A percentile compares a stretch with the other conserved stretches of the same genome.
These are phyloP conservation scores for Fusarium sp. DNA, from an alignment of 2,329 filamentous ascomycete genomes.

Conservation along the genomic window DNA sequence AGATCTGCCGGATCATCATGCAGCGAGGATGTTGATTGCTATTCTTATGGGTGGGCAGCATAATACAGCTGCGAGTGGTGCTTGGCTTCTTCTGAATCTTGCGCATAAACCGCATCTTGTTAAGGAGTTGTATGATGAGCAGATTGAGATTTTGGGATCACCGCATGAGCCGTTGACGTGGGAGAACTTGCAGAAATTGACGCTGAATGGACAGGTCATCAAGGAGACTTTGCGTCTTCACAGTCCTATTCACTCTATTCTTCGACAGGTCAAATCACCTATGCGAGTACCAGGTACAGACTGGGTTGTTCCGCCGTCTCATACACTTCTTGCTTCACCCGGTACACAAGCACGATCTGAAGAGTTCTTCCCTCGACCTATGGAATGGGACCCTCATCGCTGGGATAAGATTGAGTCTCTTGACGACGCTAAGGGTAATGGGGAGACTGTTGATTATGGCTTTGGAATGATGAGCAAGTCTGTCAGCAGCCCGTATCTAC, in stretches of 20 bases:
- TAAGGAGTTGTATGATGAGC: conserved; percentile 85
- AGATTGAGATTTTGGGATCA: conserved; percentile 75
- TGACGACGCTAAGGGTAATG: conserved; percentile 65
- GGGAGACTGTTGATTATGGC: conserved; percentile 90
- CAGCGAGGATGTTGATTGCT: conserved; percentile 93
- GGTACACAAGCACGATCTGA: conserved; percentile 80
- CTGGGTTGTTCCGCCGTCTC: conserved; percentile 83
- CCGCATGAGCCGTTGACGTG: conserved; percentile 79
- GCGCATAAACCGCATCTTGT: conserved; percentile 81
- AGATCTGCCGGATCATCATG: conserved; percentile 79
- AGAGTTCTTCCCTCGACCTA: conserved; percentile 82
- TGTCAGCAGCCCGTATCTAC: conserved; percentile 87
- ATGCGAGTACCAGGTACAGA: conserved; percentile 85
- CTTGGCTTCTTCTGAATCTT: conserved; percentile 86
- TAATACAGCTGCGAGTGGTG: conserved; percentile 83
- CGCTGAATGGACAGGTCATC: conserved; percentile 84
- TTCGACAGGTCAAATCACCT: conserved; percentile 89
- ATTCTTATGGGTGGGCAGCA: conserved; percentile 92
- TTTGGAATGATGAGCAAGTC: conserved; percentile 94
- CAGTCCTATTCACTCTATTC: conserved; percentile 92
- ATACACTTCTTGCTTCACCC: conserved; percentile 85
- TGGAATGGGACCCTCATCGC: conserved; percentile 88
- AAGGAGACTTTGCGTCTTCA: conserved; percentile 93
- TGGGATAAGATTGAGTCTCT: conserved; percentile 70
- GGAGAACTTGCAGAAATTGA: conserved; percentile 80